phyloP scores from a whole-genome alignment of 2,329 filamentous ascomycete genomes.

The Colletotrichum kahawae region DNA sequence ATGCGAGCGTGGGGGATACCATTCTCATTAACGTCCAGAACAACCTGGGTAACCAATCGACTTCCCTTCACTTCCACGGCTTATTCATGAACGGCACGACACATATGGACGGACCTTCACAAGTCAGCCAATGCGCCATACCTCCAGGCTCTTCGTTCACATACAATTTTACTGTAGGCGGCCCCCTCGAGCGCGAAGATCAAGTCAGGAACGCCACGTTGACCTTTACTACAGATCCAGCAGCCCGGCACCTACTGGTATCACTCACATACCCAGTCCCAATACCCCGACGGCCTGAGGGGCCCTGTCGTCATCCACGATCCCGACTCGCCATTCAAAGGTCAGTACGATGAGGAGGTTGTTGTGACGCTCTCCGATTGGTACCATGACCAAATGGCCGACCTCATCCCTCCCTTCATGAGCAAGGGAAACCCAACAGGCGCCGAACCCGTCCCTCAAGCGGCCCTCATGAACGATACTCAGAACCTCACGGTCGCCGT shows the following conservation, averaged over 20 bases:
- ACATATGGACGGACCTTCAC: slow-evolving; percentile 73
- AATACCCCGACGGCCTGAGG: slow-evolving; percentile 74
- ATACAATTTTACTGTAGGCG: slow-evolving; percentile 69
- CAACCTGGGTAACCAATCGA: slow-evolving; percentile 64
- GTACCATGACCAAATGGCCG: slow-evolving; percentile 67
- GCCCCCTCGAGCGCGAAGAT: not conserved
- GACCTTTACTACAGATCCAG: slow-evolving; percentile 45
- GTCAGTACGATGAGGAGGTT: slow-evolving; percentile 66
- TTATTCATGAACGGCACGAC: slow-evolving; percentile 70
- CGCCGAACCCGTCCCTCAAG: slow-evolving; percentile 70
- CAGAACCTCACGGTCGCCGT: slow-evolving; percentile 64
- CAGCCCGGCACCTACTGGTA: slow-evolving; percentile 84
- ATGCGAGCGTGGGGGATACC: slow-evolving; percentile 66
- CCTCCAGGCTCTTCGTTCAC: slow-evolving; percentile 67
- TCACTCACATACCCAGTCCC: slow-evolving; percentile 70
- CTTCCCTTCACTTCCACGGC: slow-evolving; percentile 74
- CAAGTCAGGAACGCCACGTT: not conserved
- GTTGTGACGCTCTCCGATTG: slow-evolving; percentile 71
- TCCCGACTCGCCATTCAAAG: slow-evolving; percentile 60
- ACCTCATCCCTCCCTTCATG: slow-evolving; percentile 54
- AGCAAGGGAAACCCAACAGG: slow-evolving; percentile 60
- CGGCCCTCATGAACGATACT: slow-evolving; percentile 75
- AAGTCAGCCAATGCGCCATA: slow-evolving; percentile 72
- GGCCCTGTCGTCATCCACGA: slow-evolving; percentile 71
- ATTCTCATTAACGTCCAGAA: slow-evolving; percentile 65